Conservation (phyloP, 129 eudicot species). For the Lactuca saligna region DNA sequence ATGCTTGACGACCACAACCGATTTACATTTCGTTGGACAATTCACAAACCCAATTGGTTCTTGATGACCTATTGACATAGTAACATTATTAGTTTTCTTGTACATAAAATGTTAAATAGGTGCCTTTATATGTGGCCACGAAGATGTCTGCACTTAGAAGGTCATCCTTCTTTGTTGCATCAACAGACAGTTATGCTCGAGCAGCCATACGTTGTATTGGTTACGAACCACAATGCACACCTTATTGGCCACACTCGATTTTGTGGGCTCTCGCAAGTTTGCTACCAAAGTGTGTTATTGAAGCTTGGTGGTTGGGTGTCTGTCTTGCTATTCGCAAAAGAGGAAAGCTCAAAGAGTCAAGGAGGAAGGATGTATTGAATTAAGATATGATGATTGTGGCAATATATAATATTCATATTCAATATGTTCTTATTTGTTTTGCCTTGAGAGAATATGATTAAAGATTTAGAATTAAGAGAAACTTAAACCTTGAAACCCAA, state of each 20-base stretch:
- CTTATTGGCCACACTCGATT: constrained; percentile 76
- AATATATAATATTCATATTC: neutral
- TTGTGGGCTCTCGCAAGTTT: constrained; percentile 44
- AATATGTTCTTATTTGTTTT: neutral
- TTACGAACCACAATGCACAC: constrained; percentile 77
- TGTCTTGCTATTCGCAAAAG: constrained; percentile 53
- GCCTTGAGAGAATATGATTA: too few species aligned
- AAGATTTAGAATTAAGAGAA: too few species aligned
- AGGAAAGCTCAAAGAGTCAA: constrained; percentile 61
- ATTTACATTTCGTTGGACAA: neutral
- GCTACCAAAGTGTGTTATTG: constrained; percentile 46
- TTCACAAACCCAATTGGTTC: neutral
- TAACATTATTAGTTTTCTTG: neutral
- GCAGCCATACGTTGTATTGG: constrained; percentile 72
- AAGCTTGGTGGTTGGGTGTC: constrained; percentile 54
- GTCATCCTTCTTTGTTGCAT: constrained; percentile 77
- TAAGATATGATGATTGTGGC: neutral
- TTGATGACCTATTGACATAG: neutral
- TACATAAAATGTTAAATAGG: constrained; percentile 33
- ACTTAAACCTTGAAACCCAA: too few species aligned
- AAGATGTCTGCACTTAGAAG: constrained; percentile 72
- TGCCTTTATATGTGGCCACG: constrained; percentile 74
- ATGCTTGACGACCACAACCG: neutral
- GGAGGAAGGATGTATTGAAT: constrained; percentile 51
- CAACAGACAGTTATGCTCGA: constrained; percentile 63